Base-by-base conservation (phyloP, 106 monocot genomes). In the Acorus gramineus region DNA sequence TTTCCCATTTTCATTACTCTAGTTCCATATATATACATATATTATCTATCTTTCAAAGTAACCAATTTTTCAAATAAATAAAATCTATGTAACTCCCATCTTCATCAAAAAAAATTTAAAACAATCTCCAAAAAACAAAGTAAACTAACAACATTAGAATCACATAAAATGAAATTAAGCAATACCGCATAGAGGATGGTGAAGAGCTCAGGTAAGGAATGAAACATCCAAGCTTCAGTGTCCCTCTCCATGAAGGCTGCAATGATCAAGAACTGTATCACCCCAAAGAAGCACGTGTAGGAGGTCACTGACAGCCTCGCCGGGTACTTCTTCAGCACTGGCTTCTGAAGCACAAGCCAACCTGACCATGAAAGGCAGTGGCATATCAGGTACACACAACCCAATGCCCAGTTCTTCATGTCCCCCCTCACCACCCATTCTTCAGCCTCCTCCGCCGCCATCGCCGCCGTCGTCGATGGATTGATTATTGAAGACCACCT, bases 311-410 rank as follows among this genome's bases (percentile, higher is more conserved):
- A 95, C 4, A 95, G 78, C 67, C 94, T 72, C n/a, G 94, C 94
- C 49, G 94, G 94, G 71, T 95, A 95, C 66, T 84, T 95, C 78
- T 90, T 90, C 57, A 95, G 71, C 66, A 95, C 79, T 6, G 94
- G 94, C 2, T 84, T 80, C 76, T 95, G 94, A 11, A 95, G 80
- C 13, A 95, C 94, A 8, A 95, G 78, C 94, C 94, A 95, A 6
- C 86, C 94, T 3, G 94, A 86, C 94, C 94, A 95, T 7, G 94
- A 90, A 12, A 90, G 78, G 77, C 94, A 95, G 82, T 95, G 94
- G 2, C 86, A 81, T 44, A 95, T 87, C 64, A 95, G 59, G 66
- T 82, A 95, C 3, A 95, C 2, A 63, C 94, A 95, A 3, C 94
- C 94, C 43, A 95, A 69, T 1, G 84, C 90, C 94, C 94, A 95